These are phyloP conservation scores for Thermoascus crustaceus DNA, from an alignment of 2,329 filamentous ascomycete genomes.

Conservation along the genomic window DNA sequence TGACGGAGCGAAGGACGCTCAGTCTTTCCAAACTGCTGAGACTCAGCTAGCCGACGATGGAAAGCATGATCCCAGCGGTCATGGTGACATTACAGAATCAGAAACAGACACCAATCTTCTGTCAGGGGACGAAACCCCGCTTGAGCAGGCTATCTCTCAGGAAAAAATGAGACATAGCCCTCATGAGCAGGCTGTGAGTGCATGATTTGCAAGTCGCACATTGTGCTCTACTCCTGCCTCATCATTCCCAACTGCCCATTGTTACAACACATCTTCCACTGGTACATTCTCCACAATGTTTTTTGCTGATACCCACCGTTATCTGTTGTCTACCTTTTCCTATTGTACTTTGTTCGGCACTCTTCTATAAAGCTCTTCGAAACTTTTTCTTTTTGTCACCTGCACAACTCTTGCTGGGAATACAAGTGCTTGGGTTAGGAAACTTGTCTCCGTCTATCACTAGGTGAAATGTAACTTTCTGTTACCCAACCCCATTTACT, in stretches of 20 bases:
- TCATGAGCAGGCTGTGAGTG: constrained; percentile 20
- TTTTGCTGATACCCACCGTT: constrained; percentile 9
- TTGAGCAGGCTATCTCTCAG: constrained; percentile 9
- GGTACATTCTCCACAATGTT: constrained; percentile 1
- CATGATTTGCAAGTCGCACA: constrained; percentile 10
- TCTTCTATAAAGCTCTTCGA: too few relatives aligned
- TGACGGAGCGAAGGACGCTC: background rate
- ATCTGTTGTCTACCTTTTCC: constrained; percentile 1
- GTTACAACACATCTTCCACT: constrained; percentile 9
- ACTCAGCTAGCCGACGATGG: background rate
- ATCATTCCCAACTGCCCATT: constrained; percentile 6
- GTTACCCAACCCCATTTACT: too few relatives aligned
- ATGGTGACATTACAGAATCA: background rate
- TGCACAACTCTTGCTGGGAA: too few relatives aligned
- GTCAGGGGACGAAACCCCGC: constrained; percentile 3
- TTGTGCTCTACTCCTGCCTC: constrained; percentile 2
- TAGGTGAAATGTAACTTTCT: too few relatives aligned
- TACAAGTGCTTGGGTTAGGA: too few relatives aligned
- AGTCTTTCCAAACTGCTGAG: background rate
- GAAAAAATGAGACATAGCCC: constrained; percentile 15
- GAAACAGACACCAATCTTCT: constrained; percentile 4
- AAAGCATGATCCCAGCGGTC: too few relatives aligned
- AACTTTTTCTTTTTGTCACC: too few relatives aligned
- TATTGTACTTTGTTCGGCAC: background rate
- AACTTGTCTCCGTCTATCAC: too few relatives aligned